Evolutionary conservation across 2,329 filamentous ascomycete species (phyloP).

Genomic region (Alternaria dauci): DNA sequence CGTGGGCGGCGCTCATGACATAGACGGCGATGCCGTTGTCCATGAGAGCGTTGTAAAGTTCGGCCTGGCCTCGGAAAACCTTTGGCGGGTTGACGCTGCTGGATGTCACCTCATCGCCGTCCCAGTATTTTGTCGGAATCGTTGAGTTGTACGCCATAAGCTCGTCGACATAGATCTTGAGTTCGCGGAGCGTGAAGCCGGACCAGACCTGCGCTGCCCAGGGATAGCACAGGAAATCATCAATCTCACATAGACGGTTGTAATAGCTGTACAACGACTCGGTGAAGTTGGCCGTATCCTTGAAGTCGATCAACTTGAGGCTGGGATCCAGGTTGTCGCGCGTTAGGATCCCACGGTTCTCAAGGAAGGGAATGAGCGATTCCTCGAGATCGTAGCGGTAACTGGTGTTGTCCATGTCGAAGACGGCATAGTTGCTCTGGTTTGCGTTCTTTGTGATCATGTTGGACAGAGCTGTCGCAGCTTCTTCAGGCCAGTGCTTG

Average conservation of each 20-base stretch:
- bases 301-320: conserved; percentile 44
- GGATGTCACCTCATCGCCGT: conserved; percentile 33
- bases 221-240: conserved; percentile 42
- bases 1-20: conserved; percentile 41
- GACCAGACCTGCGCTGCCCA: conserved; percentile 44
- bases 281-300: conserved; percentile 43
- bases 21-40: conserved; percentile 42
- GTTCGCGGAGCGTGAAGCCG: conserved; percentile 34
- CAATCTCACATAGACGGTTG: conserved; percentile 40
- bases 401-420: conserved; percentile 46
- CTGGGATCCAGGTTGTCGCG: conserved; percentile 40
- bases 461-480: conserved; percentile 34
- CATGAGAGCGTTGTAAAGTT: conserved; percentile 43
- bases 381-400: conserved; percentile 44
- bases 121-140: conserved; percentile 37
- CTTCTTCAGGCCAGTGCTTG: conserved; percentile 38
- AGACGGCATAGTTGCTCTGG: conserved; percentile 43
- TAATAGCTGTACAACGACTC: conserved; percentile 45
- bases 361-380: conserved; percentile 40
- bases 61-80: conserved; percentile 37
- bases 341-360: conserved; percentile 43
- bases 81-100: conserved; percentile 33
- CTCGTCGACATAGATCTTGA: conserved; percentile 43
- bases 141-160: conserved; percentile 39
- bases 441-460: conserved; percentile 44